Evolutionary conservation across 306 rosid species (phyloP).

Genomic region (Astragalus glycyphyllos): DNA sequence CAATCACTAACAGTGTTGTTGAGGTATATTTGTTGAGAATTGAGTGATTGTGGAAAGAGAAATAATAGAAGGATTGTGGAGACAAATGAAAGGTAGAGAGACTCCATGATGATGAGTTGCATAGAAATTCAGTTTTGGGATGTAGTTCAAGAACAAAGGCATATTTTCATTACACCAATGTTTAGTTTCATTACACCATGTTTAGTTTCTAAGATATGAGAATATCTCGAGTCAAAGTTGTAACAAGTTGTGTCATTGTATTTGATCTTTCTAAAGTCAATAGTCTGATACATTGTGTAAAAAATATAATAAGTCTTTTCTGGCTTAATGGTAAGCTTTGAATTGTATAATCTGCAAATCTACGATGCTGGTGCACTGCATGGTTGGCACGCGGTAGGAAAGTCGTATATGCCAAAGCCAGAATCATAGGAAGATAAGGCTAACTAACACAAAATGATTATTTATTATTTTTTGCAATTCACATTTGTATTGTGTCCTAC

Average conservation of each 20-base stretch:
- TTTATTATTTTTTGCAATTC: too few species aligned
- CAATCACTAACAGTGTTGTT: constrained; percentile 46
- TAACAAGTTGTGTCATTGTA: neutral
- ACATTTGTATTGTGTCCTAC: too few species aligned
- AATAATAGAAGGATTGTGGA: constrained; percentile 25
- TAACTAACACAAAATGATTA: too few species aligned
- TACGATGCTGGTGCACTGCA: too few species aligned
- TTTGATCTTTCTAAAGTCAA: constrained; percentile 12
- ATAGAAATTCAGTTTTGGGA: neutral
- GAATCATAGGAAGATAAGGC: too few species aligned
- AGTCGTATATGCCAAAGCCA: too few species aligned
- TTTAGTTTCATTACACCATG: neutral
- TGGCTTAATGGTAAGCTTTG: too few species aligned
- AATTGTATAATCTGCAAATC: too few species aligned
- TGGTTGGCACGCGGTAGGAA: too few species aligned
- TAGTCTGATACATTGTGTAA: neutral
- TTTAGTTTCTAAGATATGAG: neutral
- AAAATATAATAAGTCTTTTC: too few species aligned
- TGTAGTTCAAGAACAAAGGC: neutral
- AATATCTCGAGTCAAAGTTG: constrained; percentile 16
- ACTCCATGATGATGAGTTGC: constrained; percentile 42
- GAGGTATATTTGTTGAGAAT: constrained; percentile 55
- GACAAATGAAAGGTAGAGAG: constrained; percentile 26
- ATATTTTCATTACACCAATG: neutral
- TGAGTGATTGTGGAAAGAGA: constrained; percentile 35